phyloP scores from a whole-genome alignment of 257 asterid genomes.

The Salvia rosmarinus region DNA sequence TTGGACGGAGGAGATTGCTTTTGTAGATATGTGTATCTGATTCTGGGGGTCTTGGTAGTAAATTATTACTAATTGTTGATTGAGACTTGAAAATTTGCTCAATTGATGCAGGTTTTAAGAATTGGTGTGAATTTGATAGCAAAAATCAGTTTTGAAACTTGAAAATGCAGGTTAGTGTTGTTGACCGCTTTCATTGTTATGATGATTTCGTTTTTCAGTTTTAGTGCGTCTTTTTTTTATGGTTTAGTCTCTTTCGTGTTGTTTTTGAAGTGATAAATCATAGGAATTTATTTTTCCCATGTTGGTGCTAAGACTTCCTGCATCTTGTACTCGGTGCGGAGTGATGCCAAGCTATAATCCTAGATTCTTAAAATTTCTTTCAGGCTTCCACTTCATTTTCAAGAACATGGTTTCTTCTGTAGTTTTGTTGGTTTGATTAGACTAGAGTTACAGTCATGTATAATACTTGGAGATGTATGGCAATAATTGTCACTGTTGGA shows the following conservation, averaged over 20 bases:
- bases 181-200: background rate
- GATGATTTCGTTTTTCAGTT: background rate
- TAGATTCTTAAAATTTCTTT: constrained; percentile 1
- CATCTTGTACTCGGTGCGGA: background rate
- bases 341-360: constrained; percentile 1
- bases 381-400: background rate
- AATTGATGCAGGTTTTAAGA: constrained; percentile 37
- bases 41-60: background rate
- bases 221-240: background rate
- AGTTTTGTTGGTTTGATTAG: background rate
- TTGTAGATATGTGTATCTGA: background rate
- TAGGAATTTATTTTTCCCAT: background rate
- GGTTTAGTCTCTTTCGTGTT: background rate
- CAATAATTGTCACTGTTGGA: background rate
- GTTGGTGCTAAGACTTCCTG: background rate
- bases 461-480: background rate
- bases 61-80: background rate
- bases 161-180: constrained; percentile 45
- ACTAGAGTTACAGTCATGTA: background rate
- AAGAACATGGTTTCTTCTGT: background rate
- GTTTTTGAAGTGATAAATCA: constrained; percentile 8
- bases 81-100: background rate
- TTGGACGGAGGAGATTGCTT: background rate
- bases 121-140: constrained; percentile 25
- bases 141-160: constrained; percentile 4